Conservation (phyloP, 192 early-diverging fungal genomes). For the Backusella psychrophila region DNA sequence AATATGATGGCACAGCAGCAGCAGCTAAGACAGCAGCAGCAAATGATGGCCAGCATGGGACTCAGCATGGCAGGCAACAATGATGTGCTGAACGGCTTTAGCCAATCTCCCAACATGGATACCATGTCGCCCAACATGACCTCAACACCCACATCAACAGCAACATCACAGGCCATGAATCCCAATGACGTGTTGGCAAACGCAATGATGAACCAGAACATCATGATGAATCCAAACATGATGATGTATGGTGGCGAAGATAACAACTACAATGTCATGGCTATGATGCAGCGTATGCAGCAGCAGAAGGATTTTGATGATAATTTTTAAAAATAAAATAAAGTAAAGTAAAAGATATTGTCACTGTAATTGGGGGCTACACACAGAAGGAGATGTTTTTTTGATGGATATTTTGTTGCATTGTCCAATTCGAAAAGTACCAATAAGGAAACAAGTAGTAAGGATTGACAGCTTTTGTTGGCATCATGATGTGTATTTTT, state of each 20-base stretch:
- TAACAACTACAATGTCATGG: slow-evolving; percentile 28
- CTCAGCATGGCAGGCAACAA: neutral
- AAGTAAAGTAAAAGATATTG: neutral
- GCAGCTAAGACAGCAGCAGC: slow-evolving; percentile 22
- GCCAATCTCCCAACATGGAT: neutral
- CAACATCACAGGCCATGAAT: slow-evolving; percentile 6
- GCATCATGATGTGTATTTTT: no score
- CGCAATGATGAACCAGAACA: slow-evolving; percentile 33
- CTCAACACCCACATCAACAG: neutral
- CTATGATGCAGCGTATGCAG: slow-evolving; percentile 32
- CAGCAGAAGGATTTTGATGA: slow-evolving; percentile 19
- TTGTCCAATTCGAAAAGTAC: no score
- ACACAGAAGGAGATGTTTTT: no score
- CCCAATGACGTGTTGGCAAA: slow-evolving; percentile 21
- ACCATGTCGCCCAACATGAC: slow-evolving; percentile 14
- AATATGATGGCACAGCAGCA: slow-evolving; percentile 21
- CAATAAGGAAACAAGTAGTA: no score
- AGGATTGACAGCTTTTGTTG: no score
- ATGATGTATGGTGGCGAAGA: slow-evolving; percentile 14
- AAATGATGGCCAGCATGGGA: slow-evolving; percentile 6
- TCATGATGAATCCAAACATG: slow-evolving; percentile 20
- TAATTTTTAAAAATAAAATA: neutral
- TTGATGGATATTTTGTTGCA: no score
- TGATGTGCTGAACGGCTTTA: slow-evolving; percentile 2
- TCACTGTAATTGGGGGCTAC: no score